These are phyloP conservation scores for Annulohypoxylon stygium DNA, from an alignment of 495 filamentous ascomycete genomes.

Conservation along the genomic window DNA sequence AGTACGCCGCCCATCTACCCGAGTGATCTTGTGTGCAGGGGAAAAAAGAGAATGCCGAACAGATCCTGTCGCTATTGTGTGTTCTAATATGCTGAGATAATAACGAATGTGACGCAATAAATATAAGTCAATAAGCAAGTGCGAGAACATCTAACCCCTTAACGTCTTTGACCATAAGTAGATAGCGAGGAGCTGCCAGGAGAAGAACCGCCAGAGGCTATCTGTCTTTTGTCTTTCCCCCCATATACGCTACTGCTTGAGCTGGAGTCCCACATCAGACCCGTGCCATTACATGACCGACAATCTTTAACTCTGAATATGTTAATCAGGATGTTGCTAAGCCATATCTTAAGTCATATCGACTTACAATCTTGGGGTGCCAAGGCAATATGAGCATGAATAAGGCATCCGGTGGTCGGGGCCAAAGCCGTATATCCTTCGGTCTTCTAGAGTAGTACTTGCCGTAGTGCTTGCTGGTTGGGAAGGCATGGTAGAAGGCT, in stretches of 20 bases:
- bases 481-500: conserved; percentile 25
- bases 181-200: conserved; percentile 37
- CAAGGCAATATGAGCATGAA: conserved; percentile 36
- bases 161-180: conserved; percentile 27
- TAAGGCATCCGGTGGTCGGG: conserved; percentile 38
- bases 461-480: conserved; percentile 21
- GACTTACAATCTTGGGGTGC: conserved; percentile 38
- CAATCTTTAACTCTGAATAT: conserved; percentile 35
- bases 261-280: conserved; percentile 36
- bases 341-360: not conserved
- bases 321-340: not conserved
- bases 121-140: not conserved
- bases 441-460: conserved; percentile 23
- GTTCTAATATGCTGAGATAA: not conserved
- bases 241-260: conserved; percentile 16
- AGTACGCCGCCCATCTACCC: not conserved
- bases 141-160: not conserved
- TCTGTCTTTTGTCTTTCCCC: conserved; percentile 27
- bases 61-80: not conserved
- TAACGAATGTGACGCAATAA: not conserved
- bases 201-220: conserved; percentile 31
- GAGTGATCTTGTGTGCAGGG: not conserved
- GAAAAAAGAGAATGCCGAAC: not conserved
- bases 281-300: conserved; percentile 33
- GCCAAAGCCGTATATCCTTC: conserved; percentile 38